phyloP scores from a whole-genome alignment of 257 asterid species.

The Fraxinus pennsylvanica region DNA sequence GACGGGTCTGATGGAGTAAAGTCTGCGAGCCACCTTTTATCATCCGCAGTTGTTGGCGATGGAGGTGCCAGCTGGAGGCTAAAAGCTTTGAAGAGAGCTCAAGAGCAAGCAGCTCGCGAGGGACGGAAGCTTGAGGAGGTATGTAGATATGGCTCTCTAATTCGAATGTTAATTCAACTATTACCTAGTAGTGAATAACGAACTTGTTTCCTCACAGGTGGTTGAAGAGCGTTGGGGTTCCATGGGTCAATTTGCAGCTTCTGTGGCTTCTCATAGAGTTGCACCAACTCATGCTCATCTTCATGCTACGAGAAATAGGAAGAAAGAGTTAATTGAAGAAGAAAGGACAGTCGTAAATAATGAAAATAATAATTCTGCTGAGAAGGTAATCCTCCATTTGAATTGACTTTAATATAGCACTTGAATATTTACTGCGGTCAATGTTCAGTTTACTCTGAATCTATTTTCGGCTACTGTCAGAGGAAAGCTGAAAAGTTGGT shows the following conservation, averaged over 20 bases:
- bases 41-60: constrained; percentile 78
- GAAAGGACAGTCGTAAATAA: constrained; percentile 38
- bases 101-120: constrained; percentile 96
- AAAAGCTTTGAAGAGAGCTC: constrained; percentile 85
- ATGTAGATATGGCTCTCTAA: constrained; percentile 18
- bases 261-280: constrained; percentile 71
- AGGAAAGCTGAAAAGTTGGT: neutral
- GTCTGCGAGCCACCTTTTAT: constrained; percentile 45
- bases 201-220: constrained; percentile 47
- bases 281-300: constrained; percentile 90
- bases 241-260: constrained; percentile 80
- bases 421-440: neutral
- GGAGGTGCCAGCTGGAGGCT: constrained; percentile 99
- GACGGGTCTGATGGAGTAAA: constrained; percentile 53
- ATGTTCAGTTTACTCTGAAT: constrained; percentile 3
- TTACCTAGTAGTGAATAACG: constrained; percentile 14
- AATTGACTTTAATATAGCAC: constrained; percentile 12
- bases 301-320: constrained; percentile 70
- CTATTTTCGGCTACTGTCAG: neutral
- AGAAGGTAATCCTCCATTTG: constrained; percentile 49
- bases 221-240: constrained; percentile 97
- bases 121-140: constrained; percentile 80
- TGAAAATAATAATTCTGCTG: constrained; percentile 36
- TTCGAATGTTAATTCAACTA: constrained; percentile 14
- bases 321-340: constrained; percentile 52